Conservation (phyloP, 371 early-diverging fungal species). For the Amoeboaphelidium occidentale region DNA sequence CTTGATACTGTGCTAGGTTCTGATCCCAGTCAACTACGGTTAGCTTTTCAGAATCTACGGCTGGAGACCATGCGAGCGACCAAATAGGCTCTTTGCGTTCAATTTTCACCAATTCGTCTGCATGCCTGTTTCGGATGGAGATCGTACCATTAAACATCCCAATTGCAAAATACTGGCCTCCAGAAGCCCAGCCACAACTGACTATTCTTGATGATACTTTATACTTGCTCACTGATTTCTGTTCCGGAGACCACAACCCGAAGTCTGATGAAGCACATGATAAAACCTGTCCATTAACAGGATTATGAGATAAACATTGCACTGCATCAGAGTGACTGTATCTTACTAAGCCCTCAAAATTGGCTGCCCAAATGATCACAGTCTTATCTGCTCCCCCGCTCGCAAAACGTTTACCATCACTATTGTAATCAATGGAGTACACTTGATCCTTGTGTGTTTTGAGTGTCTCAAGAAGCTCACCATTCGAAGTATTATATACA, state of each 20-base stretch:
- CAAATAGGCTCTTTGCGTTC: constrained; percentile 22
- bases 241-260: constrained; percentile 23
- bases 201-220: constrained; percentile 19
- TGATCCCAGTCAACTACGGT: constrained; percentile 25
- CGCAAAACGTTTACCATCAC: constrained; percentile 14
- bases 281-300: constrained; percentile 16
- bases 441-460: constrained; percentile 23
- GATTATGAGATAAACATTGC: constrained; percentile 17
- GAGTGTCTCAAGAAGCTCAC: constrained; percentile 18
- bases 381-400: constrained; percentile 25
- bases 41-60: constrained; percentile 10
- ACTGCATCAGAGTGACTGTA: constrained; percentile 24
- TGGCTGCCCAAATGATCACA: constrained; percentile 22
- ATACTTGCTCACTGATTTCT: constrained; percentile 18
- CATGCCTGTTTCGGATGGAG: constrained; percentile 16
- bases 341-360: constrained; percentile 18
- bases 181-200: constrained; percentile 18
- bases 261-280: constrained; percentile 20
- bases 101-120: constrained; percentile 20
- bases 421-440: constrained; percentile 10
- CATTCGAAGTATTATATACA: constrained; percentile 18
- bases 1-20: constrained; percentile 17
- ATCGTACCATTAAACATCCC: constrained; percentile 22
- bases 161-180: constrained; percentile 22
- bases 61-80: constrained; percentile 19